Evolutionary conservation across 192 early-diverging fungal genomes (phyloP).

Genomic region (Dispira simplex): DNA sequence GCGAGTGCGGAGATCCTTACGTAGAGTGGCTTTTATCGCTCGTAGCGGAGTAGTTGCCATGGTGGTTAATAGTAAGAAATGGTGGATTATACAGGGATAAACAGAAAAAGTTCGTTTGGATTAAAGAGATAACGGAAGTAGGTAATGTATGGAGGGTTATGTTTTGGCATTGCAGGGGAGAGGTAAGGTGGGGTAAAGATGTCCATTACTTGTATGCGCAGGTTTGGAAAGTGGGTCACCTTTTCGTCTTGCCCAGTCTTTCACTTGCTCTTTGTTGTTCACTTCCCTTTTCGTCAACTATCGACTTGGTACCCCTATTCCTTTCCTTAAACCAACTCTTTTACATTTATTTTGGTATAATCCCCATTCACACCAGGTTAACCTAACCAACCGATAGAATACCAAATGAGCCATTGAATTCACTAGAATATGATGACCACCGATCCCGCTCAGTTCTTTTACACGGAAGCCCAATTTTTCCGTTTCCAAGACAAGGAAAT

Average conservation of each 20-base stretch:
- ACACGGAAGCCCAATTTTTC: neutral
- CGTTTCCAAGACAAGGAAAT: neutral
- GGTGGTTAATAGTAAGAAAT: neutral
- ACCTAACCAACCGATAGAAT: too few relatives aligned
- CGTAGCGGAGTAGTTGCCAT: conserved; percentile 6
- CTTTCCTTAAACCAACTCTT: neutral
- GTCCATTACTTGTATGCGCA: too few relatives aligned
- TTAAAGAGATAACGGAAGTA: too few relatives aligned
- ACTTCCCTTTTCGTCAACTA: neutral
- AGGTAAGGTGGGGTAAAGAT: too few relatives aligned
- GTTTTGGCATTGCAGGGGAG: too few relatives aligned
- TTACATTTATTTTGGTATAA: neutral
- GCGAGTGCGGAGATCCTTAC: neutral
- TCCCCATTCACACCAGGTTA: neutral
- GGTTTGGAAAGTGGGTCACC: too few relatives aligned
- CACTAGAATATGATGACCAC: neutral
- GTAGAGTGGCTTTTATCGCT: neutral
- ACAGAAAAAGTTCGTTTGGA: too few relatives aligned
- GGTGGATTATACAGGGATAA: neutral
- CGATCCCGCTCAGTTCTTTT: neutral
- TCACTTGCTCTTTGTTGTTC: too few relatives aligned
- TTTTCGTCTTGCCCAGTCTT: too few relatives aligned
- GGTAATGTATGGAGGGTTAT: too few relatives aligned
- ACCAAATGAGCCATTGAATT: too few relatives aligned
- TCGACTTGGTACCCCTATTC: neutral